These are phyloP conservation scores for Globisporangium camurandrum DNA, from an alignment of 352 stramenopile genomes.

Conservation along the genomic window DNA sequence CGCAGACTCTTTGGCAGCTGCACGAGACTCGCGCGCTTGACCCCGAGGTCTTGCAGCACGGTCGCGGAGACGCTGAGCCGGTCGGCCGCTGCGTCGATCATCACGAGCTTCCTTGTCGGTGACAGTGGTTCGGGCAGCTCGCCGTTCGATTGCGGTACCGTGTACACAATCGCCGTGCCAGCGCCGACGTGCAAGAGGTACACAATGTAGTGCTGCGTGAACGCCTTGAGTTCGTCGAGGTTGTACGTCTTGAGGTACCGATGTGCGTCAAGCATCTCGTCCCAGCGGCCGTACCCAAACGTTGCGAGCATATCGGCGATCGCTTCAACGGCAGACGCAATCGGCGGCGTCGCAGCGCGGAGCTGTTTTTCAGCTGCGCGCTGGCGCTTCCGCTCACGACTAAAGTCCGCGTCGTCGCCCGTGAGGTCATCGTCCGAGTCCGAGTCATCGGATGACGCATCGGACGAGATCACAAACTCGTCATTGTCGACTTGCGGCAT, in stretches of 20 bases:
- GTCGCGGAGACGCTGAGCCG: conserved; percentile 35
- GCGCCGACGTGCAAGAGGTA: conserved; percentile 38
- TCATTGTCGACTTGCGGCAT: conserved; percentile 32
- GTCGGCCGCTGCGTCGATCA: conserved; percentile 26
- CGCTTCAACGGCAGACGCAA: conserved; percentile 31
- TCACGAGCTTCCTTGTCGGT: conserved; percentile 15
- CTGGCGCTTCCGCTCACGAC: conserved; percentile 20
- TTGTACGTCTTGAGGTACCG: conserved; percentile 33
- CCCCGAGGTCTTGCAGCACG: conserved; percentile 41
- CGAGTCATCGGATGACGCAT: conserved; percentile 48
- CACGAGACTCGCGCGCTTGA: conserved; percentile 18
- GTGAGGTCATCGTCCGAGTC: conserved; percentile 50
- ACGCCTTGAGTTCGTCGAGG: conserved; percentile 29
- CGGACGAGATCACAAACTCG: conserved; percentile 64
- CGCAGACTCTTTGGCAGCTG: conserved; percentile 13
- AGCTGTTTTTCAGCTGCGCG: conserved; percentile 19
- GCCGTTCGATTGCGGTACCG: conserved; percentile 6
- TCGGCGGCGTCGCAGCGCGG: conserved; percentile 20
- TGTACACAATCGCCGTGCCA: conserved; percentile 19
- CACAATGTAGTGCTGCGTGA: conserved; percentile 39
- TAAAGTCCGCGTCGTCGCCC: conserved; percentile 37
- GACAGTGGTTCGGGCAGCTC: conserved; percentile 8
- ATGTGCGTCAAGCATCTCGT: conserved; percentile 40
- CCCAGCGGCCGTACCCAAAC: conserved; percentile 83
- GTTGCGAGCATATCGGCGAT: conserved; percentile 42